Conservation (phyloP, 1,139 yeast species). For the Yamadazyma friedrichii region DNA sequence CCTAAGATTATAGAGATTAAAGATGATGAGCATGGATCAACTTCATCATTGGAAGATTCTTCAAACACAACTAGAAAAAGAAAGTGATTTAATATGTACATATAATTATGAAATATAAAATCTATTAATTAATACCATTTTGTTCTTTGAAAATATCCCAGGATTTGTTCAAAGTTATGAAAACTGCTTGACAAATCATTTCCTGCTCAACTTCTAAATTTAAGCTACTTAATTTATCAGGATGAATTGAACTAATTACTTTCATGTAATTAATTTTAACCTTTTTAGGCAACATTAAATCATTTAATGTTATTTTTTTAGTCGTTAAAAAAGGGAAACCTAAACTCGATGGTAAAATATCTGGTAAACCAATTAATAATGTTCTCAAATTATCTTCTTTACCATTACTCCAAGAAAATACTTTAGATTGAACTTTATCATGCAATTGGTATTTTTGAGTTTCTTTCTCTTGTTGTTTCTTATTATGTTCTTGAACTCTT, state of each 20-base stretch:
- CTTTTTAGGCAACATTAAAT: conserved; percentile 85
- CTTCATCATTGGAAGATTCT: conserved; percentile 1
- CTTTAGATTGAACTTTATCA: conserved; percentile 55
- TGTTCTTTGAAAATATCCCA: conserved; percentile 81
- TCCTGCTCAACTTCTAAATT: conserved; percentile 61
- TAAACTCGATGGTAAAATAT: conserved; percentile 54
- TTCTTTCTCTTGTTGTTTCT: conserved; percentile 50
- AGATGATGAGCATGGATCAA: conserved; percentile 10
- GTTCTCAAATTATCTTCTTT: conserved; percentile 80
- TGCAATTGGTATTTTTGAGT: conserved; percentile 55
- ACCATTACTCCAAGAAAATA: conserved; percentile 68
- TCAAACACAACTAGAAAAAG: conserved; percentile 7
- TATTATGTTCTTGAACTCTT: conserved; percentile 44
- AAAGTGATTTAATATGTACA: neutral
- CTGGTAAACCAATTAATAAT: conserved; percentile 63
- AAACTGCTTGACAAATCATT: conserved; percentile 85
- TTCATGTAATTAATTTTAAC: conserved; percentile 88
- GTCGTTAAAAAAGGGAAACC: conserved; percentile 55
- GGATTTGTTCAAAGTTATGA: conserved; percentile 77
- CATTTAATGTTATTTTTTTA: conserved; percentile 51
- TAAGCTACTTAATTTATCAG: conserved; percentile 65
- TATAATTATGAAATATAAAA: neutral
- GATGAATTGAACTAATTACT: conserved; percentile 91
- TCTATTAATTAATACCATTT: conserved; percentile 19
- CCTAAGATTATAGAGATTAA: conserved; percentile 18